Evolutionary conservation across 768 basidiomycete genomes (phyloP).

Genomic region (Tulasnella calospora): DNA sequence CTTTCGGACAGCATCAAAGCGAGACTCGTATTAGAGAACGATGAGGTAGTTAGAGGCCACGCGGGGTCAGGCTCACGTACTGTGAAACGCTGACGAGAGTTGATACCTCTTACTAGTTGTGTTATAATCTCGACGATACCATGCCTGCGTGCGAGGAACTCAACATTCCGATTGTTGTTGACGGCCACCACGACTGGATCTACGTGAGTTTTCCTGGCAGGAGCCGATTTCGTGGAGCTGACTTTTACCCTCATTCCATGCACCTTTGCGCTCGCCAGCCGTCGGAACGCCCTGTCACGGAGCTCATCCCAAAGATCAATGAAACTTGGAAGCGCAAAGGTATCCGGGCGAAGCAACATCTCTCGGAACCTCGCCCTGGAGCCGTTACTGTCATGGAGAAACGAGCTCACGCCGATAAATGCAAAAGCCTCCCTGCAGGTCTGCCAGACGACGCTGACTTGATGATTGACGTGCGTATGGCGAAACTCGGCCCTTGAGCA

Average conservation of each 20-base stretch:
- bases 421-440: constrained; percentile 57
- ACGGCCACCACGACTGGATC: constrained; percentile 81
- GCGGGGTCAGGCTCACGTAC: background rate
- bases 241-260: background rate
- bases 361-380: constrained; percentile 83
- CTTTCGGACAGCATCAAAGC: constrained; percentile 60
- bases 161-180: constrained; percentile 63
- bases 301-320: constrained; percentile 70
- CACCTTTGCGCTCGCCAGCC: constrained; percentile 29
- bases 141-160: constrained; percentile 83
- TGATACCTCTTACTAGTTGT: constrained; percentile 46
- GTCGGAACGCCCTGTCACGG: constrained; percentile 47
- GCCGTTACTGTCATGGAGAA: constrained; percentile 78
- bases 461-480: constrained; percentile 66
- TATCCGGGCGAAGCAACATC: constrained; percentile 87
- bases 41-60: constrained; percentile 58
- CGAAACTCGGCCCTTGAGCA: background rate
- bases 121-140: constrained; percentile 84
- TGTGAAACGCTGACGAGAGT: background rate
- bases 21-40: constrained; percentile 87
- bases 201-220: constrained; percentile 45
- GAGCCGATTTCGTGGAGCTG: too few species aligned
- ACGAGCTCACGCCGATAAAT: constrained; percentile 82
- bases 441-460: constrained; percentile 73
- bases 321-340: constrained; percentile 69